Evolutionary conservation across 495 filamentous ascomycete species (phyloP), one percentile per base, ranked within the genome.

Genomic region (Aspergillus indologenus): DNA sequence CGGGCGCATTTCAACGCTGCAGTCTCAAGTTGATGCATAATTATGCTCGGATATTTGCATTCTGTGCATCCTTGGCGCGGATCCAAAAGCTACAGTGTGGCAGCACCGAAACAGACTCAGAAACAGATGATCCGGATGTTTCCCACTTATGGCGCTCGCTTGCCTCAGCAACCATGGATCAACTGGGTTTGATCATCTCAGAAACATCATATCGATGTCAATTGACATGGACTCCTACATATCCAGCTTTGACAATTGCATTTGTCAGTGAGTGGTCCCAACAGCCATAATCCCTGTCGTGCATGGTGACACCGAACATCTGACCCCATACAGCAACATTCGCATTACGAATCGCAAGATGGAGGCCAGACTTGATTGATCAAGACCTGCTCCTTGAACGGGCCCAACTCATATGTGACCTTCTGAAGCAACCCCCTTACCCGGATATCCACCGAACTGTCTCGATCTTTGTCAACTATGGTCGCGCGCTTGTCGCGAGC

Each of bases 371-470:
- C 46, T 42, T 76, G 23, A 77, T 77, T 26, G 67, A 77, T 46
- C 68, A 74, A 42, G 54, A 57, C 5, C 46, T 75, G 12, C 62
- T 77, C 17, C 63, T 77, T 11, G 70, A 75, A 50, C 60, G 73
- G 59, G 75, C 65, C 9, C 70, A 75, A 29, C 67, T 61, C 26
- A 75, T 77, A 22, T 70, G 71, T 48, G 75, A 75, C 23, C 75
- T 74, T 43, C 57, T 77, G 34, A 77, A 74, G 44, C 70, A 75
- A 40, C 73, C 75, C 8, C 75, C 75, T 0, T 77, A 77, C 47
- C 75, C 75, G 18, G 75, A 77, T 29, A 75, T 77, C 20, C 75
- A 77, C 60, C 69, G 75, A 40, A 76, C 75, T 0, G 73, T 77
- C 21, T 75, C 73, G 18, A 71, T 77, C 53, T 77, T 77, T 45